Percentiles rank a stretch among this genome's conserved stretches.
Evolutionary conservation across 2,329 filamentous ascomycete species (phyloP).

Genomic region (Fusarium abutilonis): DNA sequence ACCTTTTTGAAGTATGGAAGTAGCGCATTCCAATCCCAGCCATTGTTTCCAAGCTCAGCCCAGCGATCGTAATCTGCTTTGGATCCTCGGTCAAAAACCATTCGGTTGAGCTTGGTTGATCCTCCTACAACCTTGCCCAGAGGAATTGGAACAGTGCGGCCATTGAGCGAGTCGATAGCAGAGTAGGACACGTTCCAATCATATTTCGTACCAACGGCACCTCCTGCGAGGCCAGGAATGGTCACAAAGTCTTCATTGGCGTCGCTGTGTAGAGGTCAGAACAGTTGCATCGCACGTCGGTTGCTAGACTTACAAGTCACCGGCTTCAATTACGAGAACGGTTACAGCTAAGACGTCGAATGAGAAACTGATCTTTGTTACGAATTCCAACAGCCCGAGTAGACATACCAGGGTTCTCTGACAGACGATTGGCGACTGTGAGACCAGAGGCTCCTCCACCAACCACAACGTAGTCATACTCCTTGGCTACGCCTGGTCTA

Average conservation of each 20-base stretch:
- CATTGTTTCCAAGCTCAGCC: slow-evolving; percentile 56
- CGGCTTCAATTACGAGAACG: slow-evolving; percentile 39
- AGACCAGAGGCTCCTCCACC: slow-evolving; percentile 28
- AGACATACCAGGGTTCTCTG: slow-evolving; percentile 21
- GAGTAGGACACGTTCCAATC: slow-evolving; percentile 39
- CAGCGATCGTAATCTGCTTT: slow-evolving; percentile 57
- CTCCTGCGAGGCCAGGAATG: slow-evolving; percentile 37
- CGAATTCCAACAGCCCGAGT: neutral
- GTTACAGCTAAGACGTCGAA: slow-evolving; percentile 14
- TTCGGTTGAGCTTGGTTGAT: slow-evolving; percentile 54
- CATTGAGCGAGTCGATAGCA: slow-evolving; percentile 17
- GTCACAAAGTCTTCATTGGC: slow-evolving; percentile 34
- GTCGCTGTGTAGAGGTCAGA: slow-evolving; percentile 18
- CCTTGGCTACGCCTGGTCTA: neutral
- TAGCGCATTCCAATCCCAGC: slow-evolving; percentile 53
- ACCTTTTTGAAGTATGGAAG: slow-evolving; percentile 59
- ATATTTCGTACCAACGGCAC: slow-evolving; percentile 40
- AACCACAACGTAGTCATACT: slow-evolving; percentile 27
- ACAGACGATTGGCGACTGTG: slow-evolving; percentile 25
- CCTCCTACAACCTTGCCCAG: slow-evolving; percentile 54
- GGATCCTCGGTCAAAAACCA: slow-evolving; percentile 52
- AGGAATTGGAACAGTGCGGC: slow-evolving; percentile 26
- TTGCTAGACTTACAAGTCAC: slow-evolving; percentile 30
- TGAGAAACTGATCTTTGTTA: neutral
- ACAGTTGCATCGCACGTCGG: rapidly evolving